Conservation (phyloP, 139 green algal genomes). For the Haematococcus sp. region DNA sequence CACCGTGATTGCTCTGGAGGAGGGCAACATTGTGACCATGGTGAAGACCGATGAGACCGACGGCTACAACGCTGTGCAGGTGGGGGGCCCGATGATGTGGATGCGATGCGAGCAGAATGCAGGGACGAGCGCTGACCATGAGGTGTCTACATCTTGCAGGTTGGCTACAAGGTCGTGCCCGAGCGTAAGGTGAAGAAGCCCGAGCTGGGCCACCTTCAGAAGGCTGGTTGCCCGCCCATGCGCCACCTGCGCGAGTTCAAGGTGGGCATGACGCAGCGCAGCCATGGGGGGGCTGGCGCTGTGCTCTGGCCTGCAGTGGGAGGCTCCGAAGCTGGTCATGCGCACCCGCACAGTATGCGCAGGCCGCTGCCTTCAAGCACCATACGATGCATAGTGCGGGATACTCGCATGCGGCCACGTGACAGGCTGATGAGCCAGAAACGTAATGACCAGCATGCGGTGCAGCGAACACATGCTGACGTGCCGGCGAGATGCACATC, state of each 20-base stretch:
- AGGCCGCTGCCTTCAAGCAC: too few relatives aligned
- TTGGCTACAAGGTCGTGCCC: conserved; percentile 72
- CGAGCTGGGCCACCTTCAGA: conserved; percentile 90
- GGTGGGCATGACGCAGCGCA: conserved; percentile 34
- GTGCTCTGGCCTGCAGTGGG: background rate
- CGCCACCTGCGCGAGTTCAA: conserved; percentile 90
- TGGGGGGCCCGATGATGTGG: background rate
- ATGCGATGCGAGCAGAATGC: background rate
- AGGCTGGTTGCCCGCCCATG: conserved; percentile 76
- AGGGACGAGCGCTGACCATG: background rate
- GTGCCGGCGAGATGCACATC: background rate
- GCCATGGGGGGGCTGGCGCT: too few relatives aligned
- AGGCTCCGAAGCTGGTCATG: background rate
- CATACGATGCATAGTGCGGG: too few relatives aligned
- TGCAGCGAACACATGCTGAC: background rate
- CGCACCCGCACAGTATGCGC: background rate
- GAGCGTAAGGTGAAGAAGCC: conserved; percentile 90
- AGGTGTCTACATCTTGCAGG: conserved; percentile 7
- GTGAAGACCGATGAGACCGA: conserved; percentile 91
- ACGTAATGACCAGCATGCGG: too few relatives aligned
- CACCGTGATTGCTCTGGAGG: conserved; percentile 90
- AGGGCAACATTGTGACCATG: conserved; percentile 90
- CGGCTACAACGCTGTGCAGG: conserved; percentile 90
- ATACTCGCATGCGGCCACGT: too few relatives aligned
- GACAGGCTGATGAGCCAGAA: too few relatives aligned